Base-by-base conservation (phyloP, 768 basidiomycete species). In the Hygrophorus pudorinus region DNA sequence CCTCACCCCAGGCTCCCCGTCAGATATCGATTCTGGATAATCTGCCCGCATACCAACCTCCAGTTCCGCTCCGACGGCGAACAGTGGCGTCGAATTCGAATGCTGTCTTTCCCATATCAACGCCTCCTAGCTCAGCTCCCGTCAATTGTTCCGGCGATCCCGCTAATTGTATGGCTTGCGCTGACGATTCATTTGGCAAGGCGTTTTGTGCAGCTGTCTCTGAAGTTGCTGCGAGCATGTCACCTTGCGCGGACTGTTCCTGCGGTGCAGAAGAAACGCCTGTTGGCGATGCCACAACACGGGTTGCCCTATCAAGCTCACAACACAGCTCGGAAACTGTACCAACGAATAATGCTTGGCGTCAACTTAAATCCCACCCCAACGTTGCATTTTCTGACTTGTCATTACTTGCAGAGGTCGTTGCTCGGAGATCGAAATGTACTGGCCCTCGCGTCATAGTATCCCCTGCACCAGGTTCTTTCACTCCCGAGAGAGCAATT, bases 381-480 rank as follows among this genome's bases (percentile, higher is more conserved):
- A 92, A 90, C 52, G 81, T 86, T 42, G 76, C 80, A 24, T 91
- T 91, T 57, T 77, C 86, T 11, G 87, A 93, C 62, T 68, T 94
- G 42, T 65, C 78, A 2, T 70, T 94, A 42, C 74, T 94, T 35
- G 91, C 91, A 2, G 88, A 89, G 41, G 91, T 94, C 33, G 89
- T 93, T 33, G 81, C 86, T 6, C 84, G 87, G 44, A 72, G 83
- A 41, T 81, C 87, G 34, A 80, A 75, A 58, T 90, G 87, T 56
- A 74, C 70, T 1, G 85, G 85, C 13, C 81, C 87, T 12, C 71
- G 70, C 31, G 70, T 86, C 31, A 68, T 76, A 35, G 66, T 82
- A 43, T 75, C 76, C 8, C 66, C 70, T 10, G 70, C 72, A 12
- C 69, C 65, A 2, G 74, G 70, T 6, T 62, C 72, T 16, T 28